Base-by-base conservation (phyloP, 768 basidiomycete species). In the Tricholoma bakamatsutake region DNA sequence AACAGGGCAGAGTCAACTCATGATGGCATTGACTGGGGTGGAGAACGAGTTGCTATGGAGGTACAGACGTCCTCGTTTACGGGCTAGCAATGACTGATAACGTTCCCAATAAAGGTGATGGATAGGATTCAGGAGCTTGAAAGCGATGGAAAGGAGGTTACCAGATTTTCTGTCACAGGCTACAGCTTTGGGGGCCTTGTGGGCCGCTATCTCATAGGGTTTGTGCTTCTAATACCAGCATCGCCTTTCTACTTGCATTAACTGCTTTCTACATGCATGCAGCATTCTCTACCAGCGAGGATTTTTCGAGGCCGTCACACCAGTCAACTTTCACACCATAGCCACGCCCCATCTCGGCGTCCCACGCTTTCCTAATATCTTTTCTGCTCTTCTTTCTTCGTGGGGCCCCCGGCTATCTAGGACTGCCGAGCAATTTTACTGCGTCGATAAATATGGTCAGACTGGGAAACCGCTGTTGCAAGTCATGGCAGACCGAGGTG, bases 311-410 rank as follows among this genome's bases (percentile, higher is more conserved):
- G 70, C 72, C 3, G 77, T 92, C 40, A 70, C 72, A 21, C 89
- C 90, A 1, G 77, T 88, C 54, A 90, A 90, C 66, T 94, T 93
- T 66, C 80, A 81, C 50, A 90, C 91, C 0, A 72, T 93, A 50
- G 88, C 90, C 1, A 89, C 90, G 0, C 91, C 92, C 1, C 86
- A 90, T 57, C 74, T 92, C 35, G 91, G 91, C 8, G 75, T 90
- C 5, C 82, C 82, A 6, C 73, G 73, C 61, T 84, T 84, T 56
- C 76, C 78, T 33, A 81, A 82, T 3, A 67, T 85, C 24, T 63
- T 84, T 45, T 87, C 85, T 0, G 69, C 70, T 1, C 43, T 88
- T 1, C 63, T 76, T 8, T 72, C 76, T 2, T 72, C 66, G n/a
- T 64, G 93, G 12, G 91, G 87, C 0, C 81, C 88, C 0, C 80